Conservation (phyloP, 2,329 filamentous ascomycete species). For the Pestalotiopsis sp. region DNA sequence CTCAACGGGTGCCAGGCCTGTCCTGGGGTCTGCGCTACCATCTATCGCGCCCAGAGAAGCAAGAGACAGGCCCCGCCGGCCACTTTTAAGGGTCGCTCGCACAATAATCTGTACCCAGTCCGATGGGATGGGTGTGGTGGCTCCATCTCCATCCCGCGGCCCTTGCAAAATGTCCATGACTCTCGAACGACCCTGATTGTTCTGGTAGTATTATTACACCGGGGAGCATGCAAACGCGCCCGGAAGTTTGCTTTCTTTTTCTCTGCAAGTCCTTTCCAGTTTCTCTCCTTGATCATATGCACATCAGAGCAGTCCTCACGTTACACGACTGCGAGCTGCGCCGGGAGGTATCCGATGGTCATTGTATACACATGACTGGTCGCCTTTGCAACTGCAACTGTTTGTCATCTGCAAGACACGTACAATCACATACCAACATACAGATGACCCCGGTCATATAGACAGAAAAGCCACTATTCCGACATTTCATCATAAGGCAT, state of each 20-base stretch:
- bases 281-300: neutral
- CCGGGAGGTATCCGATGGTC: neutral
- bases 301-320: neutral
- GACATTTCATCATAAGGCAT: neutral
- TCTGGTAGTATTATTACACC: neutral
- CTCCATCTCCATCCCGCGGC: neutral
- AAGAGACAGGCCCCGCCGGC: neutral
- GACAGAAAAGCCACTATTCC: neutral
- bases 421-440: neutral
- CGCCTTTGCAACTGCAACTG: neutral
- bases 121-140: neutral
- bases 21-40: neutral
- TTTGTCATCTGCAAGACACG: neutral
- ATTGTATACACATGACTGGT: neutral
- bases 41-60: neutral
- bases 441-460: neutral
- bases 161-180: neutral
- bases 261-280: neutral
- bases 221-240: neutral
- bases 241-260: neutral
- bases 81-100: no score
- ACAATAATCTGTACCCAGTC: neutral
- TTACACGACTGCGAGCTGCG: neutral
- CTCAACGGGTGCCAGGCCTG: neutral
- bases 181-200: neutral